Conservation (phyloP, 768 basidiomycete genomes). For the Podaxis sp. region DNA sequence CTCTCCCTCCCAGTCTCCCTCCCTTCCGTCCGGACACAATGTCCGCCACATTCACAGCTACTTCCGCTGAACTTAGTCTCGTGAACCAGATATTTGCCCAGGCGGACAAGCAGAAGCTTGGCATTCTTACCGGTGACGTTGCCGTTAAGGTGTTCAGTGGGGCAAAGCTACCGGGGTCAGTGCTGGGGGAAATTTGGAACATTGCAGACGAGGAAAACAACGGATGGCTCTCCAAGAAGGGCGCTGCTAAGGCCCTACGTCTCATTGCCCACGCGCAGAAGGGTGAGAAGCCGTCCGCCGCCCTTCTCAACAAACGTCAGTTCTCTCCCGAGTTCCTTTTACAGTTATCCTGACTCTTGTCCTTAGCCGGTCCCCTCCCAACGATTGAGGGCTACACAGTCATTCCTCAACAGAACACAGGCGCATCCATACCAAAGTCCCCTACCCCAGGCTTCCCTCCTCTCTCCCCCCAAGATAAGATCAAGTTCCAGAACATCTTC, state of each 20-base stretch:
- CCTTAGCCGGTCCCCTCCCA: constrained; percentile 80
- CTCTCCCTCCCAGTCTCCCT: constrained; percentile 9
- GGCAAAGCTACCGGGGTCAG: constrained; percentile 72
- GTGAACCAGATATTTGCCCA: constrained; percentile 71
- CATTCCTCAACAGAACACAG: constrained; percentile 57
- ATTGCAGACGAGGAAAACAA: constrained; percentile 92
- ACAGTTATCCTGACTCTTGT: constrained; percentile 17
- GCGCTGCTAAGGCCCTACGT: constrained; percentile 84
- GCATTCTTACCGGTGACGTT: constrained; percentile 85
- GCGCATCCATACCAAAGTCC: constrained; percentile 62
- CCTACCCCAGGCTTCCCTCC: constrained; percentile 61
- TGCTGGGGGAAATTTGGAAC: constrained; percentile 92
- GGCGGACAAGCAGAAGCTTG: constrained; percentile 76
- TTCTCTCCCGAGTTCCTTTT: constrained; percentile 15
- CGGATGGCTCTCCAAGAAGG: constrained; percentile 86
- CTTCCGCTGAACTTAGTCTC: constrained; percentile 52
- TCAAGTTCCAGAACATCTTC: constrained; percentile 84
- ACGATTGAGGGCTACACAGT: constrained; percentile 68
- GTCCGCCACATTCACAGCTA: constrained; percentile 44
- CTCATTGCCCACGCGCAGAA: constrained; percentile 93
- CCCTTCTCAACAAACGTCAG: constrained; percentile 72
- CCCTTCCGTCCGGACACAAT: constrained; percentile 29
- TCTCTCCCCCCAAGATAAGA: constrained; percentile 75
- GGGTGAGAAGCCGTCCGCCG: constrained; percentile 64
- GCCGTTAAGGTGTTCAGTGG: constrained; percentile 86